Conservation (phyloP, 78 protist genomes). For the Ministeria vibrans region DNA sequence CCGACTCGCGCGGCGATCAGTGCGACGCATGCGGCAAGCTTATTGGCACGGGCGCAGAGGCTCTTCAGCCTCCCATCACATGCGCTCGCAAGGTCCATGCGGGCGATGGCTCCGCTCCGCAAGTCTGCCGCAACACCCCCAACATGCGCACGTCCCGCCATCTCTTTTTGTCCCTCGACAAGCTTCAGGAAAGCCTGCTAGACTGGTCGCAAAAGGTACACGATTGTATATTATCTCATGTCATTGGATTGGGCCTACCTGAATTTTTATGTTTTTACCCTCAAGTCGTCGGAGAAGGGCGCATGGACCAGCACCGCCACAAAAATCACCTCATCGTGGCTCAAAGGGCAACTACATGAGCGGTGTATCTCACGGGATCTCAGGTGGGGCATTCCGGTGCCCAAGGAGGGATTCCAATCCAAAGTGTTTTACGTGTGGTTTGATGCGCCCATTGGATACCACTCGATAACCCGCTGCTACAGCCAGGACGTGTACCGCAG, state of each 20-base stretch:
- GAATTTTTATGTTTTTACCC: neutral
- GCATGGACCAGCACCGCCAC: slow-evolving; percentile 48
- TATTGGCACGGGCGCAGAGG: too few species aligned
- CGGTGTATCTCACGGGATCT: slow-evolving; percentile 86
- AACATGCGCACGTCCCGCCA: neutral
- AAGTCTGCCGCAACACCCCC: neutral
- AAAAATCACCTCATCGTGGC: slow-evolving; percentile 48
- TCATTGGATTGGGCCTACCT: too few species aligned
- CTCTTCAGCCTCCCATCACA: too few species aligned
- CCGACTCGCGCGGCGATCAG: slow-evolving; percentile 87
- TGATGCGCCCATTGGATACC: slow-evolving; percentile 87
- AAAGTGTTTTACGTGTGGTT: slow-evolving; percentile 90
- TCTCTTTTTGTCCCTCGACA: neutral
- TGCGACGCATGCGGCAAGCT: slow-evolving; percentile 72
- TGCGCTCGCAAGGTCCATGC: too few species aligned
- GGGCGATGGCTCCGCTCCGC: too few species aligned
- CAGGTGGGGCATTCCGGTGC: slow-evolving; percentile 82
- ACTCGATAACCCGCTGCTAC: slow-evolving; percentile 74
- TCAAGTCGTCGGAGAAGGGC: neutral
- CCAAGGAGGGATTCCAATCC: slow-evolving; percentile 47
- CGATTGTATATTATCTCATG: too few species aligned
- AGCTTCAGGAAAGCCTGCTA: neutral
- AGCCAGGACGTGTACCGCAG: slow-evolving; percentile 60
- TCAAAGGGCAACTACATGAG: slow-evolving; percentile 50
- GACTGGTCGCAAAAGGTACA: too few species aligned